Conservation (phyloP, 768 basidiomycete species). For the Symmetrospora coprosmae region DNA sequence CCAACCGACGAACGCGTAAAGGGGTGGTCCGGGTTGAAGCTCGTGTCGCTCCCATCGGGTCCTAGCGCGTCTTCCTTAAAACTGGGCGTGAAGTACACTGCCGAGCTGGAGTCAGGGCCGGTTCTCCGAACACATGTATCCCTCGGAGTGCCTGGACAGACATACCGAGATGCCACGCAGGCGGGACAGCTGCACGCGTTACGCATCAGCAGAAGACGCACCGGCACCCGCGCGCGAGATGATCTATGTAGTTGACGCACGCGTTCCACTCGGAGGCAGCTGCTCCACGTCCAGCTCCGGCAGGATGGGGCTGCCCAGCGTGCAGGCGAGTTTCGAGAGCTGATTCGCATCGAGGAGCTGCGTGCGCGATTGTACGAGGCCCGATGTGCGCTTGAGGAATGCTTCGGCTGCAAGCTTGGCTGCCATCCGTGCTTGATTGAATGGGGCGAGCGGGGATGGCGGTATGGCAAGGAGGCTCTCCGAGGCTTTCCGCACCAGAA, state of each 20-base stretch:
- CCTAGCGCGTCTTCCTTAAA: not conserved
- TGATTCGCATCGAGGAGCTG: not conserved
- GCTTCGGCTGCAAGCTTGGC: not conserved
- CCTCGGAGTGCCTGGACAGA: too few relatives aligned
- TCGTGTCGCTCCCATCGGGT: not conserved
- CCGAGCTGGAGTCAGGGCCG: too few relatives aligned
- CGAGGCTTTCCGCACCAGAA: too few relatives aligned
- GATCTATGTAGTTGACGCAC: not conserved
- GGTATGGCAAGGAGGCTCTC: too few relatives aligned
- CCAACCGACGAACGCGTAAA: not conserved
- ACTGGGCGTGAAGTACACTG: not conserved
- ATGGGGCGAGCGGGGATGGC: too few relatives aligned
- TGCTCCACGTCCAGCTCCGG: not conserved
- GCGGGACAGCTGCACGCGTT: not conserved
- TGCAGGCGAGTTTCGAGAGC: not conserved
- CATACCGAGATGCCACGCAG: not conserved
- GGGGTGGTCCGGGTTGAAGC: not conserved
- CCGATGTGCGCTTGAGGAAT: not conserved
- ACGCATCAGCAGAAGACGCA: not conserved
- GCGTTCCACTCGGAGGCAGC: not conserved
- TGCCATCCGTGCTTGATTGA: too few relatives aligned
- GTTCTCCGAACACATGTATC: too few relatives aligned
- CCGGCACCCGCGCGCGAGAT: too few relatives aligned
- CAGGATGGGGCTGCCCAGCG: not conserved
- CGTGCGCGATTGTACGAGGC: not conserved